Evolutionary conservation across 495 filamentous ascomycete species (phyloP).

Genomic region (Zalerion maritima): DNA sequence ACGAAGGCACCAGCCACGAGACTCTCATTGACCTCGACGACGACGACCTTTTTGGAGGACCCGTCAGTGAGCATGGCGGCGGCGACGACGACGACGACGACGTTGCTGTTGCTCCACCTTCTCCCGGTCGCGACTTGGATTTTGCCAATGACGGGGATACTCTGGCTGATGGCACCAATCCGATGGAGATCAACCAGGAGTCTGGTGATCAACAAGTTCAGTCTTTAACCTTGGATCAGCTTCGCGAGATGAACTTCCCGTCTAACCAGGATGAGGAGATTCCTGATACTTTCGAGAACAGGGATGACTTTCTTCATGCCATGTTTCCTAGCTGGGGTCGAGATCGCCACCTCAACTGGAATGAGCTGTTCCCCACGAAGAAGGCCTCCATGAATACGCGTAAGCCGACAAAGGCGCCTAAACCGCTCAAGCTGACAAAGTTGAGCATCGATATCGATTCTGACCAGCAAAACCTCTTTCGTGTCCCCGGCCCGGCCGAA

Average conservation of each 20-base stretch:
- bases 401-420: constrained; percentile 58
- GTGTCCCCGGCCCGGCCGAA: constrained; percentile 42
- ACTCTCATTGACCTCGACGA: too few species aligned
- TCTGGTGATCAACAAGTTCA: constrained; percentile 9
- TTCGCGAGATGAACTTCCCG: constrained; percentile 17
- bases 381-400: constrained; percentile 56
- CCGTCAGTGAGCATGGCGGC: constrained; percentile 11
- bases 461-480: constrained; percentile 72
- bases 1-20: constrained; percentile 31
- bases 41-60: constrained; percentile 32
- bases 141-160: constrained; percentile 9
- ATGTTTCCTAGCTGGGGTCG: constrained; percentile 59
- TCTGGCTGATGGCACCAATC: constrained; percentile 3
- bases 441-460: constrained; percentile 65
- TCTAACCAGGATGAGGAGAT: constrained; percentile 32
- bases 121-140: constrained; percentile 16
- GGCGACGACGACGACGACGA: constrained; percentile 19
- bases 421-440: constrained; percentile 70
- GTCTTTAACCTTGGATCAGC: constrained; percentile 31
- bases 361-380: constrained; percentile 59
- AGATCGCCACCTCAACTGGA: constrained; percentile 51
- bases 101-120: constrained; percentile 18
- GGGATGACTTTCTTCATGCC: constrained; percentile 51
- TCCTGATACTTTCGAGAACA: constrained; percentile 45
- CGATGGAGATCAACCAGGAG: constrained; percentile 14